Conservation (phyloP, 192 early-diverging fungal species). For the Spizellomyces punctatus region DNA sequence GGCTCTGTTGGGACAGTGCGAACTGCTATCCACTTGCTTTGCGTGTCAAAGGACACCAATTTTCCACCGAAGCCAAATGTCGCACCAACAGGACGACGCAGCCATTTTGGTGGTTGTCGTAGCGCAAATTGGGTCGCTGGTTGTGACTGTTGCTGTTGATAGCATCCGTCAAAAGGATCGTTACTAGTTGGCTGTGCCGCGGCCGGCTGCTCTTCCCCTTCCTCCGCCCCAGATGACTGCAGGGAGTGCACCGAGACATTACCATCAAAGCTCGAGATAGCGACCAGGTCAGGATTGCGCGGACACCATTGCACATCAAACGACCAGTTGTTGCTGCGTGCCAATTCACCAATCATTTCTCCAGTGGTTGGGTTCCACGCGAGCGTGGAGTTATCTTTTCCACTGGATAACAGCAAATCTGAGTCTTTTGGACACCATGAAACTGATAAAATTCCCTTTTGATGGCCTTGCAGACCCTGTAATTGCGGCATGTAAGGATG, state of each 20-base stretch:
- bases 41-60: constrained; percentile 73
- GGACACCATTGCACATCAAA: constrained; percentile 97
- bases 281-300: constrained; percentile 88
- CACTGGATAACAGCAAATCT: constrained; percentile 87
- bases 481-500: neutral
- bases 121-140: constrained; percentile 36
- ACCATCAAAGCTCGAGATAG: constrained; percentile 92
- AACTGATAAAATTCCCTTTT: constrained; percentile 87
- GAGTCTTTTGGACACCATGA: constrained; percentile 96
- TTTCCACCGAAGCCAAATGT: constrained; percentile 91
- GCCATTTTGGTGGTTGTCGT: constrained; percentile 90
- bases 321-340: constrained; percentile 85
- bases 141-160: constrained; percentile 12
- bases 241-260: constrained; percentile 84
- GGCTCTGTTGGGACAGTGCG: constrained; percentile 72
- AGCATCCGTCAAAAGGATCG: constrained; percentile 76
- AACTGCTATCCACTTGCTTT: constrained; percentile 54
- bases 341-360: constrained; percentile 88
- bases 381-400: constrained; percentile 93
- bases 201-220: constrained; percentile 33
- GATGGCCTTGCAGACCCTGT: constrained; percentile 77
- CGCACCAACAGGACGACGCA: constrained; percentile 82
- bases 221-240: constrained; percentile 38
- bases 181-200: constrained; percentile 37
- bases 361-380: constrained; percentile 89